phyloP scores from a whole-genome alignment of 257 asterid genomes.

The Echium plantagineum region DNA sequence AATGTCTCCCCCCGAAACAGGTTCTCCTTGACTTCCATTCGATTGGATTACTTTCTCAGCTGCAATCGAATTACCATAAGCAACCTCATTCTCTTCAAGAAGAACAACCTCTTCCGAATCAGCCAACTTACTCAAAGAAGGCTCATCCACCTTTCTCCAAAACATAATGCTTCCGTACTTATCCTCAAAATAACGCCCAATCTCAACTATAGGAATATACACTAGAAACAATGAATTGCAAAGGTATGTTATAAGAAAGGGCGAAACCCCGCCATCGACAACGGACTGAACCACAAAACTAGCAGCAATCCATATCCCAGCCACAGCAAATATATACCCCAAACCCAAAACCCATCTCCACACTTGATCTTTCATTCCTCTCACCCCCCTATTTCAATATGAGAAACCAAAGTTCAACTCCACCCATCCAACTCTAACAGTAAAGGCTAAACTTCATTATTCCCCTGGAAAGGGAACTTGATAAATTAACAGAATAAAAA shows the following conservation, averaged over 20 bases:
- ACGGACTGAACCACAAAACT: constrained; percentile 91
- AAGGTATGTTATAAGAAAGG: constrained; percentile 76
- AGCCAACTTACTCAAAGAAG: constrained; percentile 22
- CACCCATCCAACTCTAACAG: background rate
- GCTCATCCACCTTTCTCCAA: constrained; percentile 35
- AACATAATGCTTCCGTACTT: constrained; percentile 48
- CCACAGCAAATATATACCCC: constrained; percentile 61
- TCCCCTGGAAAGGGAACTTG: too few species aligned
- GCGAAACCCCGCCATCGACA: constrained; percentile 85
- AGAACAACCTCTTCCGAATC: constrained; percentile 52
- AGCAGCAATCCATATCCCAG: constrained; percentile 92
- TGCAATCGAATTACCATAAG: constrained; percentile 12
- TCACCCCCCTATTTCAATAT: constrained; percentile 5
- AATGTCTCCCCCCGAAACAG: constrained; percentile 5
- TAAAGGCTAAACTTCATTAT: too few species aligned
- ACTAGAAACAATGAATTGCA: constrained; percentile 83
- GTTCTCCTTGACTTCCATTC: constrained; percentile 12
- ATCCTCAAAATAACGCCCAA: constrained; percentile 62
- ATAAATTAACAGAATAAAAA: too few species aligned
- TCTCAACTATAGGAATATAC: constrained; percentile 73
- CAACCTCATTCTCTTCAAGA: constrained; percentile 30
- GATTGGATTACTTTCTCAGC: constrained; percentile 13
- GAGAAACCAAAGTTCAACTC: background rate
- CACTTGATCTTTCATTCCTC: constrained; percentile 41
- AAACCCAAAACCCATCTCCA: constrained; percentile 86